A percentile compares a stretch with the other conserved stretches of the same genome.
These are phyloP conservation scores for Tillandsia fasciculata DNA, from an alignment of 176 grass and related monocot species.

Conservation along the genomic window DNA sequence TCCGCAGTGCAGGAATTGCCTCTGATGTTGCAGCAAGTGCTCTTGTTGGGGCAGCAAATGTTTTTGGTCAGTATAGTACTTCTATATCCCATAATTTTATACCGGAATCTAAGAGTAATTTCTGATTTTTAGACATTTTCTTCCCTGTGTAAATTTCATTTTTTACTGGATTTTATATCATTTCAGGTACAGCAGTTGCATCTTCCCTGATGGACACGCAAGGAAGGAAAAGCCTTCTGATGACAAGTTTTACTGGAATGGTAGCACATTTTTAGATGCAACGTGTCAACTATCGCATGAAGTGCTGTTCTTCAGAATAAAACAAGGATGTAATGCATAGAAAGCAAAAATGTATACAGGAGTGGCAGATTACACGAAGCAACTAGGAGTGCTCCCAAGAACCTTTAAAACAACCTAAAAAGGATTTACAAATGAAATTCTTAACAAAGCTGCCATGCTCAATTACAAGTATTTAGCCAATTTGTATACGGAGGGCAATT, in stretches of 20 bases:
- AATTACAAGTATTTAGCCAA: too few relatives aligned
- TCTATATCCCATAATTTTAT: slow-evolving; percentile 5
- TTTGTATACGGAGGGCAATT: too few relatives aligned
- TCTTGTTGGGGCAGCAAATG: slow-evolving; percentile 96
- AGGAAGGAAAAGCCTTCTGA: slow-evolving; percentile 92
- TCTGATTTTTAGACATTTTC: neutral
- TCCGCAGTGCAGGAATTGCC: slow-evolving; percentile 83
- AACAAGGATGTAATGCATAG: too few relatives aligned
- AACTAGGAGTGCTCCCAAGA: too few relatives aligned
- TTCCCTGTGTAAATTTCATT: neutral
- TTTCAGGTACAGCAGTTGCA: slow-evolving; percentile 73
- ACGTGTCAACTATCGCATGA: neutral
- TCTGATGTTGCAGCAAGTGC: slow-evolving; percentile 99
- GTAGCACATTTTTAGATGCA: slow-evolving; percentile 31
- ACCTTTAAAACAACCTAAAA: too few relatives aligned
- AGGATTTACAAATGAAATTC: too few relatives aligned
- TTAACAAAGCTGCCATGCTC: too few relatives aligned
- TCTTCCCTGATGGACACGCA: slow-evolving; percentile 97
- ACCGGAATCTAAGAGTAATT: neutral
- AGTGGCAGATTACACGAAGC: too few relatives aligned
- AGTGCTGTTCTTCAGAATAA: too few relatives aligned
- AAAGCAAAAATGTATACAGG: too few relatives aligned
- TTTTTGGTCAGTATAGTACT: slow-evolving; percentile 60
- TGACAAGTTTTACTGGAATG: slow-evolving; percentile 98
- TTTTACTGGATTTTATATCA: slow-evolving; percentile 20